Percentiles rank a stretch among this genome's conserved stretches.
Evolutionary conservation across 257 asterid species (phyloP).

Genomic region (Echium plantagineum): DNA sequence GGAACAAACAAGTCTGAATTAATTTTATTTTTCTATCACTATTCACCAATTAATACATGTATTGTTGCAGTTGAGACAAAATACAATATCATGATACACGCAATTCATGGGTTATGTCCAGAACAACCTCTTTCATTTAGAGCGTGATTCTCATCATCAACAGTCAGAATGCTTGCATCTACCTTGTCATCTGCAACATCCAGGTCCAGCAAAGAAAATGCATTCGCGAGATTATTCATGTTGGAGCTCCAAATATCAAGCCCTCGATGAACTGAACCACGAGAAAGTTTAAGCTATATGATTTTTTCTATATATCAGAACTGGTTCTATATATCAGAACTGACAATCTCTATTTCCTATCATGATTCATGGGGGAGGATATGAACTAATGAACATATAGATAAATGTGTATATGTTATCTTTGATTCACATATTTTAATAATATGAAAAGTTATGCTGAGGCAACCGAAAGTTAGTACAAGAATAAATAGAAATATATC

Average conservation of each 20-base stretch:
- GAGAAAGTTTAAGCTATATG: neutral
- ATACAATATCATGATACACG: neutral
- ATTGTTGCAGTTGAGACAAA: neutral
- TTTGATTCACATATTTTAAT: no score
- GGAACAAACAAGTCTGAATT: no score
- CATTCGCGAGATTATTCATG: slow-evolving; percentile 59
- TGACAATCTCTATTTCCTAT: no score
- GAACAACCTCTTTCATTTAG: slow-evolving; percentile 17
- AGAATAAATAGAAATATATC: no score
- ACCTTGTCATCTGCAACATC: slow-evolving; percentile 37
- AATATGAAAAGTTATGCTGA: no score
- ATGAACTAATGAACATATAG: no score
- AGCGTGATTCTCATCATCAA: slow-evolving; percentile 16
- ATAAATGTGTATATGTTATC: no score
- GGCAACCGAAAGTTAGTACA: no score
- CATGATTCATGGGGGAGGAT: no score
- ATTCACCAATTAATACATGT: neutral
- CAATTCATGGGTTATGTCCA: neutral
- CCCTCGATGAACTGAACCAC: slow-evolving; percentile 13
- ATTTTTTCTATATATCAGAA: no score
- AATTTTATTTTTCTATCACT: neutral
- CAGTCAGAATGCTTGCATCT: slow-evolving; percentile 13
- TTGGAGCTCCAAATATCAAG: slow-evolving; percentile 13
- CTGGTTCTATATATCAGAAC: no score
- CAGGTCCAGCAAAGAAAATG: slow-evolving; percentile 60